Evolutionary conservation across 2,329 filamentous ascomycete genomes (phyloP).

Genomic region (Verruconis gallopava): DNA sequence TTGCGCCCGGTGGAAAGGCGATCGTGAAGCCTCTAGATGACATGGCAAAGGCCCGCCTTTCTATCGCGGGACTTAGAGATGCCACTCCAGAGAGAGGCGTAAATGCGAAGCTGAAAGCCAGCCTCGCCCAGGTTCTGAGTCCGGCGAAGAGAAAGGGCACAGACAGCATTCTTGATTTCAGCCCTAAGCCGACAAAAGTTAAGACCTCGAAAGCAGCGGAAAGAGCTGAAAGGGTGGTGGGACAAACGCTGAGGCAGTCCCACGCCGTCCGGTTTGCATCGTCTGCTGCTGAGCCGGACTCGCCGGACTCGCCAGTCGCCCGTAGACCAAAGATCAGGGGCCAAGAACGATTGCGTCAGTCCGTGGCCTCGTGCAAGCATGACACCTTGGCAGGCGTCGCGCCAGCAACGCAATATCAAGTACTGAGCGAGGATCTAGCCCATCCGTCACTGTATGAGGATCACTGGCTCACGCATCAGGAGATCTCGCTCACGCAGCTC

Average conservation of each 20-base stretch:
- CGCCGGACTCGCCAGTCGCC: background rate
- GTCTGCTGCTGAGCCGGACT: too few species aligned
- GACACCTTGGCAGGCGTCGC: background rate
- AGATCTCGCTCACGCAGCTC: conserved; percentile 46
- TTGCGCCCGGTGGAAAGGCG: background rate
- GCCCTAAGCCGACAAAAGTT: conserved; percentile 4
- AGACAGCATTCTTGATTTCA: conserved; percentile 6
- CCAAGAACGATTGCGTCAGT: too few species aligned
- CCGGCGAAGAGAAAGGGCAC: conserved; percentile 5
- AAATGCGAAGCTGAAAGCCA: background rate
- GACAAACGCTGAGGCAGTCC: background rate
- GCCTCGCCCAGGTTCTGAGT: background rate
- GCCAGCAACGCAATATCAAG: conserved; percentile 28
- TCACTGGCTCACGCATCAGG: conserved; percentile 49
- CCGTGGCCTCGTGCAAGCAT: too few species aligned
- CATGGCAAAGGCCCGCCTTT: conserved; percentile 2
- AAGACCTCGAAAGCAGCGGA: conserved; percentile 4
- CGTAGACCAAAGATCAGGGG: background rate
- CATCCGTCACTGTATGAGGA: conserved; percentile 50
- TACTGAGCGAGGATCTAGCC: conserved; percentile 40
- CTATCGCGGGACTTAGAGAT: conserved; percentile 5
- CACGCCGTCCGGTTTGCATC: background rate
- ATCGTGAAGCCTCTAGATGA: conserved; percentile 3
- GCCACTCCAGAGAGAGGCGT: conserved; percentile 6
- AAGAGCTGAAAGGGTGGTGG: background rate